Conservation (phyloP, 441 rosid genomes). For the Theobroma grandiflorum region DNA sequence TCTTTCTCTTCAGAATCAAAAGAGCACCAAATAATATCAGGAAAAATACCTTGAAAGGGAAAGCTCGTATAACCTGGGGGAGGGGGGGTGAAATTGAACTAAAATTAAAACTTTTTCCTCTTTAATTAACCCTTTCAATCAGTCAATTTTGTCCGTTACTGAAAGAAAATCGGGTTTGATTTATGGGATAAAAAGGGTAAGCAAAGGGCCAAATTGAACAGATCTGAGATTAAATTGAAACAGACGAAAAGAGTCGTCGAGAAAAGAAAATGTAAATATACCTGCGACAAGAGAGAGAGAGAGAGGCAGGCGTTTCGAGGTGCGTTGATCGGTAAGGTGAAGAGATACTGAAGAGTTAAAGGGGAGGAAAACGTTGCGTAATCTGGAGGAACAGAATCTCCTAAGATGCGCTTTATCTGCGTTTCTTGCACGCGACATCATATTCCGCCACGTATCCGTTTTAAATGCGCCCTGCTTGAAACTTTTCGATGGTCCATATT, state of each 20-base stretch:
- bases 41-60: not conserved
- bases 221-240: not conserved
- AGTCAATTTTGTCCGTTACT: not conserved
- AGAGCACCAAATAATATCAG: conserved; percentile 11
- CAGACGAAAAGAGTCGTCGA: not conserved
- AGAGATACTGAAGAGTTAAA: not conserved
- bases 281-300: not conserved
- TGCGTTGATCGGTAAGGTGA: not conserved
- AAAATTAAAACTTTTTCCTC: not conserved
- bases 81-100: not conserved
- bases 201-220: not conserved
- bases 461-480: too few species aligned
- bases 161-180: not conserved
- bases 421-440: not conserved
- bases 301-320: not conserved
- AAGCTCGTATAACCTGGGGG: not conserved
- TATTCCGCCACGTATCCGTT: not conserved
- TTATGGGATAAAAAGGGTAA: not conserved
- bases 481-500: not conserved
- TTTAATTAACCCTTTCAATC: not conserved
- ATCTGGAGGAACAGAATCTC: conserved; percentile 7
- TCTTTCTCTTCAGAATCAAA: not conserved
- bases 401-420: conserved; percentile 15
- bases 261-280: not conserved
- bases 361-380: not conserved